Conservation (phyloP, 495 filamentous ascomycete species). For the Trichocladium antarcticum region DNA sequence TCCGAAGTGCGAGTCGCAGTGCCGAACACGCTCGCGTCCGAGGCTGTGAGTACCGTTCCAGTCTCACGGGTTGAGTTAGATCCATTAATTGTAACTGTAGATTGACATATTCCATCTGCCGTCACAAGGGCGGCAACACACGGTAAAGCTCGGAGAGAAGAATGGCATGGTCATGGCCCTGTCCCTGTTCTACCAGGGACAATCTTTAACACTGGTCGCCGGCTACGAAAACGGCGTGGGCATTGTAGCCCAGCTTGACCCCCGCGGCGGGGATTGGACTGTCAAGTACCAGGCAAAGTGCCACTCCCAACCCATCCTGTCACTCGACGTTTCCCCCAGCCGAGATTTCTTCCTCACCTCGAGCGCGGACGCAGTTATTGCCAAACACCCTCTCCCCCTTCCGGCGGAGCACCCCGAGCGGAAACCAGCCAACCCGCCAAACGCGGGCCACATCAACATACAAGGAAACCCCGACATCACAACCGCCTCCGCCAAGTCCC, state of each 20-base stretch:
- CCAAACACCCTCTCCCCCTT: conserved; percentile 36
- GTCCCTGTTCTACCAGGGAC: conserved; percentile 42
- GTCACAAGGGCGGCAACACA: conserved; percentile 53
- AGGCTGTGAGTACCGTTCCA: conserved; percentile 42
- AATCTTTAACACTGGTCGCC: conserved; percentile 44
- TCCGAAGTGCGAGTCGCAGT: conserved; percentile 54
- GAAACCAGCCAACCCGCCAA: background rate
- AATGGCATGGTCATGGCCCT: conserved; percentile 91
- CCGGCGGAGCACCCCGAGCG: background rate
- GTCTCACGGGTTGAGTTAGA: background rate
- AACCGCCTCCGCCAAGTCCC: conserved; percentile 17
- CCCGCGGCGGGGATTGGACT: conserved; percentile 40
- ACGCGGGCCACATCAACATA: background rate
- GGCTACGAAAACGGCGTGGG: conserved; percentile 83
- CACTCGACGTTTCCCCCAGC: conserved; percentile 51
- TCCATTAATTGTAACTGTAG: conserved; percentile 22
- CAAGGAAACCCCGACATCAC: background rate
- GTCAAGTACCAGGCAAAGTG: conserved; percentile 52
- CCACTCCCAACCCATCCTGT: conserved; percentile 80
- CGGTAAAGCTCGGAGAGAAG: conserved; percentile 49
- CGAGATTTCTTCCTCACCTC: conserved; percentile 64
- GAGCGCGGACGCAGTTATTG: conserved; percentile 56
- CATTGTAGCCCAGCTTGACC: conserved; percentile 39
- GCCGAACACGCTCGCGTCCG: conserved; percentile 64
- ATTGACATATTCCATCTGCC: conserved; percentile 85